phyloP scores from a whole-genome alignment of 768 basidiomycete species.

The Suillus sp. region DNA sequence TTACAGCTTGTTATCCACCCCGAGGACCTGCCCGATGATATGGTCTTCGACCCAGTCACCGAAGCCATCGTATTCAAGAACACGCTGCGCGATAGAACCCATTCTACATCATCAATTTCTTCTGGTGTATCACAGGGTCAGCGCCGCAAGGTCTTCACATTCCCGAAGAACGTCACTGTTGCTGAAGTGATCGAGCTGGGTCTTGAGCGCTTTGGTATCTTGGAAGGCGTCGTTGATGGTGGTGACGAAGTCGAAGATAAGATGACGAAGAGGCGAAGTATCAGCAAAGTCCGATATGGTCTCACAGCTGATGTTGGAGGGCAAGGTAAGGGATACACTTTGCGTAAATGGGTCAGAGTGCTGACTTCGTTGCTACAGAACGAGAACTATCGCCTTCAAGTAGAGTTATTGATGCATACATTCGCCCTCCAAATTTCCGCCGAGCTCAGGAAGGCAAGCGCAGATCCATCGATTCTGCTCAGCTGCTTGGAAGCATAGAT shows the following conservation, averaged over 20 bases:
- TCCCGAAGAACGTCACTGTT: conserved; percentile 94
- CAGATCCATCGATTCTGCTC: conserved; percentile 81
- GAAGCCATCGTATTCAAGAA: conserved; percentile 92
- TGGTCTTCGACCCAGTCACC: conserved; percentile 90
- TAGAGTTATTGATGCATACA: conserved; percentile 83
- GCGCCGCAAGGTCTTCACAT: conserved; percentile 82
- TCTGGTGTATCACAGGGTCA: conserved; percentile 59
- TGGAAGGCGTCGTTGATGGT: conserved; percentile 97
- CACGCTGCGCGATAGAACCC: conserved; percentile 59
- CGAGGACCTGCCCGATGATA: conserved; percentile 90
- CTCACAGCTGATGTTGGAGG: conserved; percentile 60
- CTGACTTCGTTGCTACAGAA: conserved; percentile 48
- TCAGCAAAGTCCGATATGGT: conserved; percentile 80
- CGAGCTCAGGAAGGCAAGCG: conserved; percentile 69
- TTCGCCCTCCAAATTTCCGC: conserved; percentile 70
- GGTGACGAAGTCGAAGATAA: conserved; percentile 99
- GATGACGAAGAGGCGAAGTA: conserved; percentile 75
- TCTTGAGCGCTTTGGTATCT: conserved; percentile 91
- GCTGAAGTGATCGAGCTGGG: conserved; percentile 95
- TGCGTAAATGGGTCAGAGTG: conserved; percentile 9
- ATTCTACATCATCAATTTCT: conserved; percentile 43
- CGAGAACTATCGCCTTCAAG: conserved; percentile 77
- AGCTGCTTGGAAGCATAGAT: conserved; percentile 66
- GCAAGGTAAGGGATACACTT: conserved; percentile 53
- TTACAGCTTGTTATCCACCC: conserved; percentile 87